Evolutionary conservation across 257 asterid genomes (phyloP).

Genomic region (Salvia hispanica): DNA sequence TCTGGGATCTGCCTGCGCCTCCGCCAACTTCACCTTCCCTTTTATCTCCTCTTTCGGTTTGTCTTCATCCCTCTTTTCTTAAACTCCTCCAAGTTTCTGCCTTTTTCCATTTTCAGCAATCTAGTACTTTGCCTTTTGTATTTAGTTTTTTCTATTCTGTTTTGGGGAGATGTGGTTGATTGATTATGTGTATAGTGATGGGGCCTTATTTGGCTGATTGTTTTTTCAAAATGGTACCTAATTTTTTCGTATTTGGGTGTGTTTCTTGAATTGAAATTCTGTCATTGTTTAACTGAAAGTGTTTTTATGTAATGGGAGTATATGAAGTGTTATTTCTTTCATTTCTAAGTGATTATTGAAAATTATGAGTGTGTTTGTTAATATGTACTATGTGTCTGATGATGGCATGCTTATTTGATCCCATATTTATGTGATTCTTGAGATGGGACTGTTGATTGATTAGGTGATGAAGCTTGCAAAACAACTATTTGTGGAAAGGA

Average conservation of each 20-base stretch:
- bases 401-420: not conserved
- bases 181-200: not conserved
- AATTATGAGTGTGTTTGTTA: not conserved
- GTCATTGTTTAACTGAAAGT: not conserved
- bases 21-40: constrained; percentile 47
- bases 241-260: not conserved
- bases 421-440: not conserved
- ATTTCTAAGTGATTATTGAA: not conserved
- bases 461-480: constrained; percentile 46
- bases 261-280: not conserved
- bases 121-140: not conserved
- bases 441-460: not conserved
- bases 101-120: not conserved
- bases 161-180: not conserved
- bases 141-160: not conserved
- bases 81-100: not conserved
- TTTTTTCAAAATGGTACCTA: not conserved
- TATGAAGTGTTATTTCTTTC: not conserved
- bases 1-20: constrained; percentile 34
- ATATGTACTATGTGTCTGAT: not conserved
- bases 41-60: constrained; percentile 37
- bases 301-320: not conserved
- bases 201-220: constrained; percentile 19
- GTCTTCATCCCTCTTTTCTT: not conserved
- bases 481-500: constrained; percentile 62